Evolutionary conservation across 192 early-diverging fungal species (phyloP), one percentile per base, ranked within the genome.

Genomic region (Backusella westeae): DNA sequence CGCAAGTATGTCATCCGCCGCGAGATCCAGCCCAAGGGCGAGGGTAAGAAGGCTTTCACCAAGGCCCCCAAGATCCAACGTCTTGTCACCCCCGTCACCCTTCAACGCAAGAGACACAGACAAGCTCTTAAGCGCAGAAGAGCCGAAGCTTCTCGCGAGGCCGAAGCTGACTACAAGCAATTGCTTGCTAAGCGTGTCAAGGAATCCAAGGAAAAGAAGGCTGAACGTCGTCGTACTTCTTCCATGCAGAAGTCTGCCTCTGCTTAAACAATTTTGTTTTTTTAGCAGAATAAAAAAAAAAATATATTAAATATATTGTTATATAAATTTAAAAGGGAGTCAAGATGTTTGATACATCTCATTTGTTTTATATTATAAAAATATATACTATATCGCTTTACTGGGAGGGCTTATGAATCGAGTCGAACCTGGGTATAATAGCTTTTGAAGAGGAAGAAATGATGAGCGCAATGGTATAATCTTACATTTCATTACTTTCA

Each of bases 1-100:
- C 95, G 96, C 91, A 95, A 99, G 91, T 99, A 95, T 87, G 97
- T 99, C 71, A 97, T 99, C 81, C 96, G 96, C 82, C 96, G 97
- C 84, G 96, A 98, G 87, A 87, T 99, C 77, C 86, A 90, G 82
- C 91, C 91, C 89, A 94, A 94, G 90, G 90, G 91, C 83, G 86
- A 88, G 56, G 94, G 90, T 80, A 95, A 94, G 89, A 96, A 96
- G 92, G 86, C 92, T 76, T 92, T 90, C 91, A 94, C 96, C 88
- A 99, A 99, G 94, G 96, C 86, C 49, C 86, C 86, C 78, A 96
- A 96, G 89, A 97, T 99, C 91, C 97, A 99, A 89, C 94, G 97
- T 80, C 90, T 99, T 81, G 95, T 99, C 72, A 99, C 97, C 78
- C 97, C 97, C 80, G 87, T 94, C 78, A 96, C 94, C 73, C 91